Evolutionary conservation across 768 basidiomycete species (phyloP).

Genomic region (Lactarius psammicola): DNA sequence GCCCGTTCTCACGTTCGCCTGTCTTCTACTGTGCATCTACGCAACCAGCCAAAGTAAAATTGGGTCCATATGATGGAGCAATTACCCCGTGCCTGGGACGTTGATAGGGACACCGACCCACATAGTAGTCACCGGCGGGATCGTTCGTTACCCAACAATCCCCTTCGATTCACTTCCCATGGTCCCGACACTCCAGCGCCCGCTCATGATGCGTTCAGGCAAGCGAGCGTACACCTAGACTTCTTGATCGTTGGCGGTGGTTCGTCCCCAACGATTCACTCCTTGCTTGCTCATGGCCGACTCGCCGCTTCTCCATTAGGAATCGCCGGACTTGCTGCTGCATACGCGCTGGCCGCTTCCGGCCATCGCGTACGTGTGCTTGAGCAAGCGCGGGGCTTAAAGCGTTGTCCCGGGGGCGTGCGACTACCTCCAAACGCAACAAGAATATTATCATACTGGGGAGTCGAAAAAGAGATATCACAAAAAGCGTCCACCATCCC

Average conservation of each 20-base stretch:
- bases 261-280: constrained; percentile 11
- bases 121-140: not conserved
- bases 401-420: constrained; percentile 18
- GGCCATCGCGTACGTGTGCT: constrained; percentile 28
- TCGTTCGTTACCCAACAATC: not conserved
- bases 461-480: constrained; percentile 25
- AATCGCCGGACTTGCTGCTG: constrained; percentile 27
- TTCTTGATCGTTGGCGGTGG: constrained; percentile 28
- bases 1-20: constrained; percentile 17
- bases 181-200: not conserved
- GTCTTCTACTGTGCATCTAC: not conserved
- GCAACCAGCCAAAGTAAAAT: not conserved
- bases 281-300: not conserved
- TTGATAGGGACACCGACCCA: not conserved
- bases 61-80: not conserved
- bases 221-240: constrained; percentile 20
- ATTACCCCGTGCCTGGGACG: not conserved
- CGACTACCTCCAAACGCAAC: constrained; percentile 27
- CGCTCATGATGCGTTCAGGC: constrained; percentile 2
- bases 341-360: constrained; percentile 25
- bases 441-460: constrained; percentile 27
- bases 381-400: constrained; percentile 11
- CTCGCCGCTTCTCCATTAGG: constrained; percentile 9
- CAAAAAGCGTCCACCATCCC: constrained; percentile 7
- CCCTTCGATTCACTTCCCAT: constrained; percentile 4